Percentiles rank a stretch among this genome's conserved stretches.
Conservation (phyloP, 2,329 filamentous ascomycete genomes). For the Lomentospora prolificans region DNA sequence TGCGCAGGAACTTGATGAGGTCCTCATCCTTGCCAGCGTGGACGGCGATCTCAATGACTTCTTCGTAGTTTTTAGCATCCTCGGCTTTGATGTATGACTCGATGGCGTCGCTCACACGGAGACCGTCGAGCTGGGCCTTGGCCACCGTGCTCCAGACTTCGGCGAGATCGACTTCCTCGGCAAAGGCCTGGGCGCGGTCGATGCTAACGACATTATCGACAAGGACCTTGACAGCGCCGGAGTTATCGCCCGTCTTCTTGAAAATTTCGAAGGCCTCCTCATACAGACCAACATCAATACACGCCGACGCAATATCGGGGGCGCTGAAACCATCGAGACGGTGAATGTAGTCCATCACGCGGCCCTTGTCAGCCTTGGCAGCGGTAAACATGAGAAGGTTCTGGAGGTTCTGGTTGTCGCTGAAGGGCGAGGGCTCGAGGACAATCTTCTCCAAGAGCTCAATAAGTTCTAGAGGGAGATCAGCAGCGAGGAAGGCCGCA, state of each 20-base stretch:
- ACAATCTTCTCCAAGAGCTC: conserved; percentile 99
- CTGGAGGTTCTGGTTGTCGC: conserved; percentile 92
- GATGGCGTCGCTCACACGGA: conserved; percentile 84
- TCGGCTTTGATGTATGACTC: conserved; percentile 95
- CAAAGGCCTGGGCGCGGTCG: conserved; percentile 90
- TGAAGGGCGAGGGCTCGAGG: conserved; percentile 97
- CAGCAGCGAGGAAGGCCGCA: conserved; percentile 80
- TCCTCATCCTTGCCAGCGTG: conserved; percentile 97
- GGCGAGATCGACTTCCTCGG: conserved; percentile 84
- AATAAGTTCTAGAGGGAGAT: conserved; percentile 88
- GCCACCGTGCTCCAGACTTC: conserved; percentile 98
- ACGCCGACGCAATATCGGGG: conserved; percentile 85
- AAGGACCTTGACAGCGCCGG: conserved; percentile 78
- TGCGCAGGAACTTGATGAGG: conserved; percentile 88
- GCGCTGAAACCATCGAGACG: conserved; percentile 81
- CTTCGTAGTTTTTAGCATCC: conserved; percentile 84
- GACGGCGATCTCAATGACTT: conserved; percentile 93
- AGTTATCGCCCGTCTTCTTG: conserved; percentile 92
- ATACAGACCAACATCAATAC: conserved; percentile 86
- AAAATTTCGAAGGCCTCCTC: conserved; percentile 98
- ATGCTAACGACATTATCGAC: conserved; percentile 97
- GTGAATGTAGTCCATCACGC: conserved; percentile 94
- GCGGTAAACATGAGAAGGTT: conserved; percentile 95
- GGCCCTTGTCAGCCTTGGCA: conserved; percentile 89
- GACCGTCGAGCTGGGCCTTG: conserved; percentile 93